Conservation (phyloP, 1,284 basidiomycete species). For the Neonothopanus nambi region DNA sequence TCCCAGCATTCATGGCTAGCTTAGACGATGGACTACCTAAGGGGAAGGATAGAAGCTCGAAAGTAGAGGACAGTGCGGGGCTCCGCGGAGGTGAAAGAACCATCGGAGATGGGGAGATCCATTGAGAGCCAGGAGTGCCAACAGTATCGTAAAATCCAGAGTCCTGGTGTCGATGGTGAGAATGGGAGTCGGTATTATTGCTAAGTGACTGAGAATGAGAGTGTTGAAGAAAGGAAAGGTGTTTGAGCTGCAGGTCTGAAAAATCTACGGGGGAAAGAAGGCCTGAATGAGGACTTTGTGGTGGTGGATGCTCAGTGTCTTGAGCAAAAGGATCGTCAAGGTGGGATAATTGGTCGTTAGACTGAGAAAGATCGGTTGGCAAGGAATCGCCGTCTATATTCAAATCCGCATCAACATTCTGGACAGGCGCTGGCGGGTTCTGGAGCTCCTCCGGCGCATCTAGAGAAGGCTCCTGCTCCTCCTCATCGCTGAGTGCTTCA, state of each 20-base stretch:
- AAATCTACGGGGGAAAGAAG: slow-evolving; percentile 63
- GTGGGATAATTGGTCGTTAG: background rate
- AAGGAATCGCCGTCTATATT: background rate
- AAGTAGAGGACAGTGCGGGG: slow-evolving; percentile 46
- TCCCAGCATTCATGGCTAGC: slow-evolving; percentile 21
- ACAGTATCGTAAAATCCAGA: slow-evolving; percentile 42
- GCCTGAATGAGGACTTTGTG: slow-evolving; percentile 20
- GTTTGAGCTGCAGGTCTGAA: slow-evolving; percentile 42
- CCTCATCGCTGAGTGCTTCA: slow-evolving; percentile 23
- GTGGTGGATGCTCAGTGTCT: slow-evolving; percentile 1
- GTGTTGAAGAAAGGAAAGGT: slow-evolving; percentile 8
- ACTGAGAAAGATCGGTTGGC: background rate
- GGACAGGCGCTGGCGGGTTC: background rate
- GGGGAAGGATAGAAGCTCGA: slow-evolving; percentile 58
- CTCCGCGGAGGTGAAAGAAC: slow-evolving; percentile 49
- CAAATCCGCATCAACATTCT: background rate
- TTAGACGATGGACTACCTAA: slow-evolving; percentile 52
- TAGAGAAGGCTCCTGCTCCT: background rate
- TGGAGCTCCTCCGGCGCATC: background rate
- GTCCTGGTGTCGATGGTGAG: background rate
- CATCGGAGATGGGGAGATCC: slow-evolving; percentile 46
- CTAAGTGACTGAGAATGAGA: slow-evolving; percentile 5
- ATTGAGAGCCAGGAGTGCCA: slow-evolving; percentile 7
- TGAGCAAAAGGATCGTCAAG: too few relatives aligned
- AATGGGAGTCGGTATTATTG: background rate